Percentiles rank a stretch among this genome's conserved stretches.
Conservation (phyloP, 2,329 filamentous ascomycete genomes). For the Trichoderma sp. region DNA sequence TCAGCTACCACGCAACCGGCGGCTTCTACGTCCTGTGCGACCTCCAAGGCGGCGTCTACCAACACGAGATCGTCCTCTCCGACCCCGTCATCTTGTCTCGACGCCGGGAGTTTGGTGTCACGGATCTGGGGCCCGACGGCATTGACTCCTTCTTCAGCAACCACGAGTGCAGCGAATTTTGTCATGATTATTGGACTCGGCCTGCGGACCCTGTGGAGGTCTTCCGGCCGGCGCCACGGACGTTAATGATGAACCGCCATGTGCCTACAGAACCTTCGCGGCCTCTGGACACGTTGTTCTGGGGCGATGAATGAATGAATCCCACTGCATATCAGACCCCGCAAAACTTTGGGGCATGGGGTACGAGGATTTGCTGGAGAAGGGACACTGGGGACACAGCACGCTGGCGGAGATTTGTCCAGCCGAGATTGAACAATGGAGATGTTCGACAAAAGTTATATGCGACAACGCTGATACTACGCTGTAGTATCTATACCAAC, state of each 20-base stretch:
- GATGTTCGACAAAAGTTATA: background rate
- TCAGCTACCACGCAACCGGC: conserved; percentile 45
- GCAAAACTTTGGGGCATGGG: background rate
- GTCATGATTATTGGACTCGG: conserved; percentile 33
- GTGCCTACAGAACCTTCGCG: conserved; percentile 23
- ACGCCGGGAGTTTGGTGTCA: conserved; percentile 42
- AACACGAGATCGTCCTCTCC: conserved; percentile 41
- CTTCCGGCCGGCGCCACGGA: conserved; percentile 22
- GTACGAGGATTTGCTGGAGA: too few species aligned
- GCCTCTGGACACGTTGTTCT: background rate
- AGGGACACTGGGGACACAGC: background rate
- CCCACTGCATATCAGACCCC: background rate
- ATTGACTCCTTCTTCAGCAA: conserved; percentile 46
- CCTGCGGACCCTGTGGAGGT: conserved; percentile 13
- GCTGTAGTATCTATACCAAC: background rate
- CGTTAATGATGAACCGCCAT: conserved; percentile 27
- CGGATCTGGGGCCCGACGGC: conserved; percentile 44
- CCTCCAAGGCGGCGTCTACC: conserved; percentile 47
- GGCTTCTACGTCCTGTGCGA: conserved; percentile 47
- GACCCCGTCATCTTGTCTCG: conserved; percentile 48
- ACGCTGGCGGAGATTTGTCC: background rate
- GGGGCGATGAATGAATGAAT: background rate
- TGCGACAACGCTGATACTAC: background rate
- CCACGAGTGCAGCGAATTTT: conserved; percentile 42
- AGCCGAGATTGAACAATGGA: too few species aligned